Base-by-base conservation (phyloP, 1,139 yeast species). In the Geotrichum australiense region DNA sequence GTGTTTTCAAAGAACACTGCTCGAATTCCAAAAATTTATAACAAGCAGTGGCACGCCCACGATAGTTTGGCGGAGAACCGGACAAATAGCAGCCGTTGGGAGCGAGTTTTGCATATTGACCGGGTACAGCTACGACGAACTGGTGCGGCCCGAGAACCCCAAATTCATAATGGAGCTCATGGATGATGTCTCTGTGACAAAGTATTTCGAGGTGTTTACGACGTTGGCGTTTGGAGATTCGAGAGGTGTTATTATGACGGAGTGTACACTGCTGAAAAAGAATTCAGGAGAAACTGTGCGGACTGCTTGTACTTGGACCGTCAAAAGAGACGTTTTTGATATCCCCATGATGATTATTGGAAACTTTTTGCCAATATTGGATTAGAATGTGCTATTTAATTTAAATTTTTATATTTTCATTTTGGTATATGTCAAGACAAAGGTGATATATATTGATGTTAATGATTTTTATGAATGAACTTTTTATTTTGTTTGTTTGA, bases 271-370 rank as follows among this genome's bases (percentile, higher is more conserved):
- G 43, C 62, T 84, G 40, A 76, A 85, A 4, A 79, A 80, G 2
- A 5, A 11, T 18, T 69, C 69, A 26, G 64, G 64, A 10, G 56
- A 54, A 7, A 52, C 50, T 29, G 54, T 86, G 35, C 68, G 82
- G 34, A 83, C 94, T 1, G 78, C 89, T 18, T 82, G 95, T 58
- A 79, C 85, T 55, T 87, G 96, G 95, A 89, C 96, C 0, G 69
- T 89, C 14, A 84, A 84, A 54, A 69, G 95, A 51, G 96, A 86
- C 62, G 78, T 82, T 35, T 86, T 85, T 63, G 94, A 85, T 61
- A 78, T 86, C 42, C 96, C 96, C n/a, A 82, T 87, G 89, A 87
- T 89, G 96, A 83, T 89, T 36, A 77, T 89, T 37, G 96, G 96
- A 14, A 87, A 86, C 37, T 44, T 44, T 32, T 31, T 44, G 22